A percentile compares a stretch with the other conserved stretches of the same genome.
Evolutionary conservation across 2,329 filamentous ascomycete genomes (phyloP).

Genomic region (Penicillium psychrosexuale): DNA sequence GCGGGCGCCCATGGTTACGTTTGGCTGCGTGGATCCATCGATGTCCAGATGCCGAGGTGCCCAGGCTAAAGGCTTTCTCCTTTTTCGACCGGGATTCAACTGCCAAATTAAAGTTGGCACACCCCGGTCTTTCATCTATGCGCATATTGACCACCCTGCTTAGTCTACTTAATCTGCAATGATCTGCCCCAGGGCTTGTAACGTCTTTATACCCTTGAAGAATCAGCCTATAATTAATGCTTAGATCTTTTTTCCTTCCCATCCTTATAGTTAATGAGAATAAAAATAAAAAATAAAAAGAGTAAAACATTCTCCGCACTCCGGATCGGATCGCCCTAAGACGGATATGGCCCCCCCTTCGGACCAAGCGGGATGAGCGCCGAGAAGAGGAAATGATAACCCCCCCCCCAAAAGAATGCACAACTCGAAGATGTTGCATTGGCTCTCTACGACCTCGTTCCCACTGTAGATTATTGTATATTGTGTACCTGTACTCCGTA

Average conservation of each 20-base stretch:
- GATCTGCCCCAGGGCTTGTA: constrained; percentile 21
- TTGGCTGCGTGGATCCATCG: not conserved
- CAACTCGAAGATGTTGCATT: not conserved
- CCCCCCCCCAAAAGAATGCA: not conserved
- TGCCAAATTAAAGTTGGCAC: constrained; percentile 25
- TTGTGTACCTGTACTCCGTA: not conserved
- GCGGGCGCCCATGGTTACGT: not conserved
- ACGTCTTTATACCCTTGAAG: constrained; percentile 10
- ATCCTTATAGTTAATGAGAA: not conserved
- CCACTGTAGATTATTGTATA: not conserved
- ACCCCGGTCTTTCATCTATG: constrained; percentile 18
- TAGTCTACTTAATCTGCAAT: constrained; percentile 16
- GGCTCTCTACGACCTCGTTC: not conserved
- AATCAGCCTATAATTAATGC: not conserved
- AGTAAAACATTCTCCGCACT: constrained; percentile 13
- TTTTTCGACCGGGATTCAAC: not conserved
- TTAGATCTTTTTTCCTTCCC: too few species aligned
- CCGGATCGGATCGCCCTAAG: constrained; percentile 9
- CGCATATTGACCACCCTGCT: constrained; percentile 17
- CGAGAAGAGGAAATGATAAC: constrained; percentile 8
- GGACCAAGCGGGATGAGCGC: not conserved
- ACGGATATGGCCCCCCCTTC: not conserved
- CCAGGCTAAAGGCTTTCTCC: too few species aligned
- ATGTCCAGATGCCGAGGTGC: not conserved
- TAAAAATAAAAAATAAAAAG: not conserved